Evolutionary conservation across 306 rosid species (phyloP).

Genomic region (Sphenostylis stenocarpa): DNA sequence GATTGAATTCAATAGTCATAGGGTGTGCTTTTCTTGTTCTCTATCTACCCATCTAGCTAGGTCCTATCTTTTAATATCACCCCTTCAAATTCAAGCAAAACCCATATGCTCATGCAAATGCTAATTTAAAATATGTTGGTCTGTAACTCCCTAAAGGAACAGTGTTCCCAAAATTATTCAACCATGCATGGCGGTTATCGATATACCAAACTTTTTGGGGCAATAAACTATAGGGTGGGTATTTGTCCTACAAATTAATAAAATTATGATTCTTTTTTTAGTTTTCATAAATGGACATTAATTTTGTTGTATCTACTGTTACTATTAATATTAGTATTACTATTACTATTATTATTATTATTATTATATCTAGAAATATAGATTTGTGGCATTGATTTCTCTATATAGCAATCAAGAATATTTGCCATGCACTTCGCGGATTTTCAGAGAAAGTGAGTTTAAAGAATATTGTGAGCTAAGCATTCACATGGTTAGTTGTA

Average conservation of each 20-base stretch:
- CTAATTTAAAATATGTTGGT: conserved; percentile 32
- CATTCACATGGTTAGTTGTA: too few relatives aligned
- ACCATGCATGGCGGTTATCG: conserved; percentile 26
- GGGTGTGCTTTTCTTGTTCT: conserved; percentile 17
- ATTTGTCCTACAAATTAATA: conserved; percentile 26
- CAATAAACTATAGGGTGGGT: conserved; percentile 28
- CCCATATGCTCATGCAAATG: conserved; percentile 9
- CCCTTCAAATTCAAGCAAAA: conserved; percentile 16
- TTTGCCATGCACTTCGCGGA: too few relatives aligned
- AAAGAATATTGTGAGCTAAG: too few relatives aligned
- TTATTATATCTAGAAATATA: too few relatives aligned
- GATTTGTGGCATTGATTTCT: too few relatives aligned
- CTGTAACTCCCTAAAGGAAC: conserved; percentile 48
- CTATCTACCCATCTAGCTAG: conserved; percentile 6
- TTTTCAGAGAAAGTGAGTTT: too few relatives aligned
- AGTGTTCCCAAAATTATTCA: conserved; percentile 39
- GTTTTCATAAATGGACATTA: conserved; percentile 18
- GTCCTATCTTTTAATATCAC: conserved; percentile 20
- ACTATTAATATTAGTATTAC: too few relatives aligned
- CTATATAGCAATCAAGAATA: too few relatives aligned
- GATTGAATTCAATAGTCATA: not conserved
- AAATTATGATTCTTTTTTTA: not conserved
- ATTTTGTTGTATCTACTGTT: conserved; percentile 17
- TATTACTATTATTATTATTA: too few relatives aligned
- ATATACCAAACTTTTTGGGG: conserved; percentile 24